These are phyloP conservation scores for Chenopodium quinoa DNA, from an alignment of 148 eudicot genomes.

Conservation along the genomic window DNA sequence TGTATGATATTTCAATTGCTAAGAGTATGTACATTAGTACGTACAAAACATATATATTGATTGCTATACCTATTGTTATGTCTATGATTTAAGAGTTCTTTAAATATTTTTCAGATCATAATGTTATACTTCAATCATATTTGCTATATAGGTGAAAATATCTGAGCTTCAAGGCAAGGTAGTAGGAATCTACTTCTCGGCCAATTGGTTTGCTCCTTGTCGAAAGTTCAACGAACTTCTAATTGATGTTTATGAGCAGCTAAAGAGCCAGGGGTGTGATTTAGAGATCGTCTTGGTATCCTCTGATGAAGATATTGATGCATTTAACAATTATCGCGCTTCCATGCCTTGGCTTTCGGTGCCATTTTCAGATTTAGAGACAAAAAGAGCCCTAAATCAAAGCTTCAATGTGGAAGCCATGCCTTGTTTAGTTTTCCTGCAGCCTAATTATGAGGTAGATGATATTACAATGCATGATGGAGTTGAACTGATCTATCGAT, in stretches of 20 bases:
- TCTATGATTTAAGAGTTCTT: background rate
- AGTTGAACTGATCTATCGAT: conserved; percentile 53
- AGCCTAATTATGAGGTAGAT: conserved; percentile 33
- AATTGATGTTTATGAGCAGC: conserved; percentile 40
- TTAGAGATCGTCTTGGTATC: conserved; percentile 69
- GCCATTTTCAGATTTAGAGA: conserved; percentile 62
- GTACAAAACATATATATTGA: background rate
- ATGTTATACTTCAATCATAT: background rate
- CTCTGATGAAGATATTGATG: conserved; percentile 57
- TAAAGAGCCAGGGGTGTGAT: conserved; percentile 27
- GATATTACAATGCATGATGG: conserved; percentile 38
- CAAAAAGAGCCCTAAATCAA: conserved; percentile 41
- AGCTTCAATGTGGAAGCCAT: conserved; percentile 60
- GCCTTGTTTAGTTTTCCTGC: conserved; percentile 55
- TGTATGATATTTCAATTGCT: too few species aligned
- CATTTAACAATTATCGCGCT: conserved; percentile 46
- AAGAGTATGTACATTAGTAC: too few species aligned
- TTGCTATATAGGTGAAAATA: conserved; percentile 49
- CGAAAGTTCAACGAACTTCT: conserved; percentile 43
- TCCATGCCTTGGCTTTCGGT: conserved; percentile 75
- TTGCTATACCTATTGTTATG: background rate
- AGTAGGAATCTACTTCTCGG: conserved; percentile 67
- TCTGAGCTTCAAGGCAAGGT: conserved; percentile 65
- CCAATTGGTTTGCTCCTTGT: conserved; percentile 69
- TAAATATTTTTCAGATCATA: background rate